Base-by-base conservation (phyloP, 768 basidiomycete genomes). In the Auricularia cornea region DNA sequence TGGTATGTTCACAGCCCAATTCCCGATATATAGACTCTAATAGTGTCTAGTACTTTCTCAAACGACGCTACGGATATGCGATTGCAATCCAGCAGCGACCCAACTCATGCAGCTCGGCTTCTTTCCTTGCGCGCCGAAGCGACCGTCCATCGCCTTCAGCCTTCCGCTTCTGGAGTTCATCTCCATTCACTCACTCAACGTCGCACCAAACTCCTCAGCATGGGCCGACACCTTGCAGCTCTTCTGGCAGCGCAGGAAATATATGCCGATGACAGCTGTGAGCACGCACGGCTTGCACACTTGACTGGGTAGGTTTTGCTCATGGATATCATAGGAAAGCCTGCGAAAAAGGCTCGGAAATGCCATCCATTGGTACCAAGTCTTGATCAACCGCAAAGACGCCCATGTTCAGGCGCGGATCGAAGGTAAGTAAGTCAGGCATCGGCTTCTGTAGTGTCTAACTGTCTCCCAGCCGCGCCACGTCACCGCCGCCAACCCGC, bases 61-160 rank as follows among this genome's bases (percentile, higher is more conserved):
- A 4, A 35, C 33, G 5, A 35, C 5, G 5, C 4, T 35, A 4
- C 5, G 4, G 5, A 35, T 35, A 4, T 35, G 33, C 33, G 33
- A 35, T 12, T 59, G 57, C 30, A 5, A 31, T 30, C 57, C 57
- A 3, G 57, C 57, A 35, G 16, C 23, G 3, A 3, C 3, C 6
- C 57, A 59, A 20, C 26, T 63, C 5, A 29, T 63, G 20, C 11
- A 20, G 2, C 11, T 3, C 14, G 62, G 62, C 10, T 31, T 59
- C 48, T 63, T 54, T 31, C 62, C 62, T 26, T 57, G 62, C 62
- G 40, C 56, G 38, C 62, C 62, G 26, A 23, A 33, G 20, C 62
- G 57, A 23, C 62, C 57, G 3, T 20, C 28, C 8, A 30, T 63
- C 11, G 62, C 62, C 2, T 57, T 59, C 62, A 29, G 38, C 29